Base-by-base conservation (phyloP, 768 basidiomycete genomes). In the Peribolospora baueri region DNA sequence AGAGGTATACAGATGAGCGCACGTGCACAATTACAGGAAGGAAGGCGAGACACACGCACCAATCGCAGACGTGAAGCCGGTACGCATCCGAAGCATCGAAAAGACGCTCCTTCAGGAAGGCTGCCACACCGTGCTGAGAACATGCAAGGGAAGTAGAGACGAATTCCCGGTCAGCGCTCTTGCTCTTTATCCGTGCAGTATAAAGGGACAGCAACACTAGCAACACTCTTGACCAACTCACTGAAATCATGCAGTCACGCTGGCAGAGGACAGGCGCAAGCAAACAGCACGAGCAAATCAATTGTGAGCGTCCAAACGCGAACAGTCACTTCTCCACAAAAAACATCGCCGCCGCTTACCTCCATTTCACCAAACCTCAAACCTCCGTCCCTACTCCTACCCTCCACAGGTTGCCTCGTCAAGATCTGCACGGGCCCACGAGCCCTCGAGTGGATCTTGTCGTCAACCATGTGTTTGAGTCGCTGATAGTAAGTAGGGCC, bases 401-500 rank as follows among this genome's bases (percentile, higher is more conserved):
- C 93, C 66, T 98, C 93, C 11, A 98, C 93, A 9, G 93, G 93
- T 65, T 98, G 93, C 51, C 93, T 72, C 41, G 91, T 98, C 63
- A 98, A 69, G 63, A 97, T 98, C 67, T 98, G 93, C 7, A 98
- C 85, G 4, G 93, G 93, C 10, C 93, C 93, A 68, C 93, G 71
- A 14, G 93, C 93, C 55, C 93, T 79, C 39, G 93, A 91, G 69
- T 98, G 93, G 54, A 97, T 98, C 73, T 98, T 98, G 70, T 98
- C 93, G 67, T 95, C 90, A 48, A 98, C 93, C 91, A 98, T 98
- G 70, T 98, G 93, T 36, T 97, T 97, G 61, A 97, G 73, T 43
- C 91, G 81, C 68, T 98, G 91, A 68, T 98, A 98, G 68, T 98
- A 98, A 4, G 93, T 98, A 11, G 93, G 93, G 5, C 93, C 93